Conservation (phyloP, 2,329 filamentous ascomycete genomes). For the Colletotrichum nymphaeae region DNA sequence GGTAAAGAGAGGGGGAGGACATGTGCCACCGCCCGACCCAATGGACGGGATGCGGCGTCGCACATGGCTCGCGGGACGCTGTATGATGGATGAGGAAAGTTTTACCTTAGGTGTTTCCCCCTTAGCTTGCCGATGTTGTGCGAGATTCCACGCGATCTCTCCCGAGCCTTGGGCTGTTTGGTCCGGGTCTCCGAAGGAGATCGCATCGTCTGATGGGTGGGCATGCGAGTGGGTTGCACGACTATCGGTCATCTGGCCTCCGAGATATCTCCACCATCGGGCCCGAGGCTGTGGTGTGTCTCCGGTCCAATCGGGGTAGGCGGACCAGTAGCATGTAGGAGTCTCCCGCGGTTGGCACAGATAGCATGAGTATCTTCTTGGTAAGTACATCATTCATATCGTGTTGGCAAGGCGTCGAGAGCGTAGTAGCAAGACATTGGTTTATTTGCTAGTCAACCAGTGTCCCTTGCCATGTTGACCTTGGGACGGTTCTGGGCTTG, state of each 20-base stretch:
- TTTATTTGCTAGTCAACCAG: too few relatives aligned
- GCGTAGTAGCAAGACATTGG: too few relatives aligned
- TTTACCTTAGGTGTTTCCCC: neutral
- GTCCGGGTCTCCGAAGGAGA: neutral
- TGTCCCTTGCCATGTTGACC: too few relatives aligned
- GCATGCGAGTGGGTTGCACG: neutral
- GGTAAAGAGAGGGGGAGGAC: neutral
- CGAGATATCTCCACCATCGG: neutral
- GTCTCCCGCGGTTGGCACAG: neutral
- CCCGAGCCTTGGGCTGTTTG: neutral
- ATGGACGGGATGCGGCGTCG: constrained; percentile 54
- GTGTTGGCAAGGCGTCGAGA: too few relatives aligned
- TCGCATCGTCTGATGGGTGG: neutral
- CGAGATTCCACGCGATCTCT: neutral
- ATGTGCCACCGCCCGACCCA: neutral
- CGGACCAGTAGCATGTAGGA: neutral
- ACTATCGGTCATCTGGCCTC: neutral
- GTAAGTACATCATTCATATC: too few relatives aligned
- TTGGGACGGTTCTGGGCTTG: too few relatives aligned
- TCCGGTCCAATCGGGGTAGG: neutral
- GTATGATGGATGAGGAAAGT: constrained; percentile 57
- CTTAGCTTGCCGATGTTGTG: neutral
- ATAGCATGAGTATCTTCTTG: neutral
- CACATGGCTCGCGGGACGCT: constrained; percentile 48
- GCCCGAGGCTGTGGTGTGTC: neutral